Percentiles rank a stretch among this genome's conserved stretches.
Conservation (phyloP, 345 rosid genomes). For the Salix purpurea region DNA sequence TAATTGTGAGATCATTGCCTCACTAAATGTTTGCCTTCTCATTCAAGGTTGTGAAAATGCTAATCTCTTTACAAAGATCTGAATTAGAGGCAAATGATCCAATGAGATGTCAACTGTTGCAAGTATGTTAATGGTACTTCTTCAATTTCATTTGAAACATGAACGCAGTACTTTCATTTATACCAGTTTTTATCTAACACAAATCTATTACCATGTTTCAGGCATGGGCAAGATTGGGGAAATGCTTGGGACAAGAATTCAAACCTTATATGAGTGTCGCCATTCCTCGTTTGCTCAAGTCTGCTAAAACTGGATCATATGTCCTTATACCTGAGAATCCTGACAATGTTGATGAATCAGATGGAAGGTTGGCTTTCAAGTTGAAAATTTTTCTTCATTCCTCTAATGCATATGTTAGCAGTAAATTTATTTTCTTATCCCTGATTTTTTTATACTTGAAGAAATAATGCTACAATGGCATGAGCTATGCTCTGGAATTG, state of each 20-base stretch:
- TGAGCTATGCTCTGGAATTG: background rate
- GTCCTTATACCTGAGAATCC: background rate
- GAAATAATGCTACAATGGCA: background rate
- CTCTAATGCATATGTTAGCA: background rate
- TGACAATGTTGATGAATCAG: background rate
- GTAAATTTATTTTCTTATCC: background rate
- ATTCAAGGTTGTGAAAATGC: background rate
- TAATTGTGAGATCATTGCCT: background rate
- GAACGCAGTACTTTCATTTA: background rate
- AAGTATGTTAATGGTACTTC: background rate
- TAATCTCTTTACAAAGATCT: background rate
- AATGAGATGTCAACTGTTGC: slow-evolving; percentile 4
- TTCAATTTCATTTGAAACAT: background rate
- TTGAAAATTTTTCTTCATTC: background rate
- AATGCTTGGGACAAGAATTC: slow-evolving; percentile 18
- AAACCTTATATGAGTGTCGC: slow-evolving; percentile 6
- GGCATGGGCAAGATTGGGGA: slow-evolving; percentile 17
- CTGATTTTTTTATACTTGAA: background rate
- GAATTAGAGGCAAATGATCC: background rate
- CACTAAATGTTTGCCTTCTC: background rate
- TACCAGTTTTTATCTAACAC: background rate
- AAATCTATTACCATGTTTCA: background rate
- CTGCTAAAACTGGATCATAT: background rate
- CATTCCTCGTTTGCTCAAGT: slow-evolving; percentile 9
- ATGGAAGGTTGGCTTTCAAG: slow-evolving; percentile 5